A percentile compares a stretch with the other conserved stretches of the same genome.
Evolutionary conservation across 768 basidiomycete genomes (phyloP).

Genomic region (Rubroboletus satanas): DNA sequence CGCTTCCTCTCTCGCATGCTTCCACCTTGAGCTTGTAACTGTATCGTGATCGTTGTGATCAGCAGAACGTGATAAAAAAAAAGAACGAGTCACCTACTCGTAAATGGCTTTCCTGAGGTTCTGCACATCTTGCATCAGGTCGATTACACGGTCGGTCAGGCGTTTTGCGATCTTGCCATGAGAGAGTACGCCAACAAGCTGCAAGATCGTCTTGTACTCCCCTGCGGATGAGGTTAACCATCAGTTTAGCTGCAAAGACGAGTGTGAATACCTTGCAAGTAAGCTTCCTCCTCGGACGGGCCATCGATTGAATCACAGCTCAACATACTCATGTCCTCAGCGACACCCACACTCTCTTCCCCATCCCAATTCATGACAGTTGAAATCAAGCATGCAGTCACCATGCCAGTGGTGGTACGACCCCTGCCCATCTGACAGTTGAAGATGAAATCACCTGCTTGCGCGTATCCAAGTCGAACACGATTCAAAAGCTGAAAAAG

Average conservation of each 20-base stretch:
- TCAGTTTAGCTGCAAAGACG: neutral
- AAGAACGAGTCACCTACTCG: conserved; percentile 54
- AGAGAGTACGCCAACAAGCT: conserved; percentile 87
- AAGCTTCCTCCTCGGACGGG: conserved; percentile 83
- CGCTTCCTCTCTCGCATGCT: conserved; percentile 72
- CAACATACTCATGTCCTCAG: conserved; percentile 36
- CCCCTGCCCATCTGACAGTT: conserved; percentile 97
- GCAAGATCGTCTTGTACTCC: conserved; percentile 95
- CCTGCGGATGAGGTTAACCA: conserved; percentile 43
- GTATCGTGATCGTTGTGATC: conserved; percentile 6
- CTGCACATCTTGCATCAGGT: conserved; percentile 94
- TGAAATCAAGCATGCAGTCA: conserved; percentile 82
- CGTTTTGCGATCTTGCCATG: conserved; percentile 92
- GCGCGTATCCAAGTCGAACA: conserved; percentile 52
- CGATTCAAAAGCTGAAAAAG: conserved; percentile 76
- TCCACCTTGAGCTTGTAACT: conserved; percentile 92
- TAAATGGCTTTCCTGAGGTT: conserved; percentile 94
- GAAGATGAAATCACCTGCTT: conserved; percentile 79
- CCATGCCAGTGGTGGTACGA: conserved; percentile 95
- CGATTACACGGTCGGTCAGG: conserved; percentile 83
- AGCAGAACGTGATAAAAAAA: neutral
- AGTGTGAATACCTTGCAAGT: conserved; percentile 63
- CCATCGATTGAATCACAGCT: conserved; percentile 74
- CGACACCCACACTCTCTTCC: conserved; percentile 37
- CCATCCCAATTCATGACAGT: conserved; percentile 61